phyloP scores from a whole-genome alignment of 208 protist genomes.

The Angomonas deanei region DNA sequence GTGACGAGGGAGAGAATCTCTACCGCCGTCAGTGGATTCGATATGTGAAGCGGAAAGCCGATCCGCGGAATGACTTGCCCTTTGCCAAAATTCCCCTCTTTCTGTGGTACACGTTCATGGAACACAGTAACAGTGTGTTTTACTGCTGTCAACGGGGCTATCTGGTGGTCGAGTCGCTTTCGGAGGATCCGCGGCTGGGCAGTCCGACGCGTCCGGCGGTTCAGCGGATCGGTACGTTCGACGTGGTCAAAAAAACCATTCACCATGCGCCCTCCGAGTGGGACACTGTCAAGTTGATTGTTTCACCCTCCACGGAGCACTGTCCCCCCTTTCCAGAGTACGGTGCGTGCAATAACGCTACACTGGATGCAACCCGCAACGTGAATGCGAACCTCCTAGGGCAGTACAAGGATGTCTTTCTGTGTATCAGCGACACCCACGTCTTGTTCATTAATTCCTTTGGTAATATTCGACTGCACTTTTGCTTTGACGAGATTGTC shows the following conservation, averaged over 20 bases:
- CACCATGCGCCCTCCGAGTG: slow-evolving; percentile 1
- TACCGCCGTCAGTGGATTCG: slow-evolving; percentile 16
- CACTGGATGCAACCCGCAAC: neutral
- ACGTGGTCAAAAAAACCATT: neutral
- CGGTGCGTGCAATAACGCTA: neutral
- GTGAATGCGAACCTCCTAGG: neutral
- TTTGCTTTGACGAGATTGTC: slow-evolving; percentile 25
- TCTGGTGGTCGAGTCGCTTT: slow-evolving; percentile 13
- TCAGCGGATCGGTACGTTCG: neutral
- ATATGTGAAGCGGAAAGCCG: slow-evolving; percentile 18
- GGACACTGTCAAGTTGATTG: slow-evolving; percentile 24
- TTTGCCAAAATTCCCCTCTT: slow-evolving; percentile 28
- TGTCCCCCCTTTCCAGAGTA: neutral
- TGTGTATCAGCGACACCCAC: slow-evolving; percentile 26
- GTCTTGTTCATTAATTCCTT: slow-evolving; percentile 44
- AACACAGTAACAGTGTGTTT: slow-evolving; percentile 8
- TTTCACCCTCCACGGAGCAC: neutral
- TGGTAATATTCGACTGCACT: slow-evolving; percentile 25
- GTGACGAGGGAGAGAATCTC: neutral
- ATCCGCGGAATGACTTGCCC: slow-evolving; percentile 26
- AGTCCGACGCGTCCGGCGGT: neutral
- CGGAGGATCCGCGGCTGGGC: neutral
- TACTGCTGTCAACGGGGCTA: slow-evolving; percentile 27
- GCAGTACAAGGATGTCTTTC: slow-evolving; percentile 21
- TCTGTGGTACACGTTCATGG: slow-evolving; percentile 22